Base-by-base conservation (phyloP, 768 basidiomycete genomes). In the Tylopilus felleus region DNA sequence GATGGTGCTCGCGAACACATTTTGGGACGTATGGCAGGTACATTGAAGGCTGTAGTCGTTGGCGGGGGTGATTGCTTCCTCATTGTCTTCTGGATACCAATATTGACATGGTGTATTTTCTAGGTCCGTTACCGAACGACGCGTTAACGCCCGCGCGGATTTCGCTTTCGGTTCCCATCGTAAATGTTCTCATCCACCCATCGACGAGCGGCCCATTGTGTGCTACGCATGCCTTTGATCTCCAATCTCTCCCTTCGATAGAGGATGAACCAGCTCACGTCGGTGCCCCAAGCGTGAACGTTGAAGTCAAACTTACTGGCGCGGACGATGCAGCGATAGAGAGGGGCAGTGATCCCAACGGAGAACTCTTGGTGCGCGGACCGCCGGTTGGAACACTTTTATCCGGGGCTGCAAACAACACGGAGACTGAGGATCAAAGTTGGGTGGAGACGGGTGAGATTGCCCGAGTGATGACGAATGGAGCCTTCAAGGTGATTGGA, bases 251-350 rank as follows among this genome's bases (percentile, higher is more conserved):
- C 67, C 76, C 80, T 4, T 60, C 68, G 5, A 67, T 69, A 19
- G 60, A 69, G 5, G 54, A 60, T 7, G 69, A 73, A 35, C 54
- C 67, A 9, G 74, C 77, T 14, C 80, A 82, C 54, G 80, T 82
- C 13, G 94, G 93, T 5, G 85, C 93, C 4, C 94, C 95, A 3
- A 80, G 84, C n/a, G 77, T 85, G 50, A 95, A 95, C 62, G 75
- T 93, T 0, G 95, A 97, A 69, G 84, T 81, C 6, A 88, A 93
- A 65, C 76, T 98, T n/a, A 65, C 78, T 0, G 84, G 78, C 0
- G 80, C 90, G 10, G 75, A 85, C 40, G 90, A 95, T 50, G 75
- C 74, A 1, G 68, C 70, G 10, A 74, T 91, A 8, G 90, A 90
- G 65, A 70, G 61, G 3, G 90, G 88, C 3, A 77, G 59, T 3